phyloP scores from a whole-genome alignment of 129 eudicot species.

The Tanacetum coccineum region DNA sequence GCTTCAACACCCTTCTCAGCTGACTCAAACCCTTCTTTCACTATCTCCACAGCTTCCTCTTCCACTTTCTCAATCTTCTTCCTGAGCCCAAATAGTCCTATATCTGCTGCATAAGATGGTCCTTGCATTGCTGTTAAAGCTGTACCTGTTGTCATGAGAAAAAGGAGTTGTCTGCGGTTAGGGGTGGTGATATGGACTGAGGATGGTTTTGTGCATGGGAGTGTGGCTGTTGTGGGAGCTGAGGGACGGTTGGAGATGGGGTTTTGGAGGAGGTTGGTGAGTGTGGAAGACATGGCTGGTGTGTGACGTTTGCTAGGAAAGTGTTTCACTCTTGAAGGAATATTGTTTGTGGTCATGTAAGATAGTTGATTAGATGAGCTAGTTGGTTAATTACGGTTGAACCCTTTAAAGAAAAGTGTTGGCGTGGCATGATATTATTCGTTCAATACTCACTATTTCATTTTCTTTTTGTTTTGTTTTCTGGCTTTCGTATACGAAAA shows the following conservation, averaged over 20 bases:
- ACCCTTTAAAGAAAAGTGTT: slow-evolving; percentile 5
- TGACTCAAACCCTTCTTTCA: too few relatives aligned
- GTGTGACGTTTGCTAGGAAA: slow-evolving; percentile 15
- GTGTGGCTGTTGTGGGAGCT: slow-evolving; percentile 17
- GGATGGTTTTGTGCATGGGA: slow-evolving; percentile 23
- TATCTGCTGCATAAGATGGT: slow-evolving; percentile 69
- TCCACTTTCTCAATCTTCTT: too few relatives aligned
- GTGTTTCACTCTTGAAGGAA: slow-evolving; percentile 9
- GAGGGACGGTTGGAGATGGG: slow-evolving; percentile 25
- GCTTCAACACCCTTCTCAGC: too few relatives aligned
- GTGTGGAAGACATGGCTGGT: slow-evolving; percentile 48
- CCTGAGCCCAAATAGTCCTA: slow-evolving; percentile 79
- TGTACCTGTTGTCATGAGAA: slow-evolving; percentile 51
- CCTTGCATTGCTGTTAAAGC: slow-evolving; percentile 45
- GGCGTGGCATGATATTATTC: slow-evolving; percentile 18
- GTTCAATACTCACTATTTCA: background rate
- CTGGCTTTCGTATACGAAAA: too few relatives aligned
- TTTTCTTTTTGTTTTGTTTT: background rate
- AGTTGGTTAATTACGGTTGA: slow-evolving; percentile 13
- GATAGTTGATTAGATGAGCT: slow-evolving; percentile 16
- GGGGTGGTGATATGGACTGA: slow-evolving; percentile 25
- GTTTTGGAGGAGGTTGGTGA: slow-evolving; percentile 31
- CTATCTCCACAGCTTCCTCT: too few relatives aligned
- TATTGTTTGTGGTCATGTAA: slow-evolving; percentile 27
- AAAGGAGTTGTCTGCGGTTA: slow-evolving; percentile 50